These are phyloP conservation scores for Tuber indicum DNA, from an alignment of 495 filamentous ascomycete genomes.

Conservation along the genomic window DNA sequence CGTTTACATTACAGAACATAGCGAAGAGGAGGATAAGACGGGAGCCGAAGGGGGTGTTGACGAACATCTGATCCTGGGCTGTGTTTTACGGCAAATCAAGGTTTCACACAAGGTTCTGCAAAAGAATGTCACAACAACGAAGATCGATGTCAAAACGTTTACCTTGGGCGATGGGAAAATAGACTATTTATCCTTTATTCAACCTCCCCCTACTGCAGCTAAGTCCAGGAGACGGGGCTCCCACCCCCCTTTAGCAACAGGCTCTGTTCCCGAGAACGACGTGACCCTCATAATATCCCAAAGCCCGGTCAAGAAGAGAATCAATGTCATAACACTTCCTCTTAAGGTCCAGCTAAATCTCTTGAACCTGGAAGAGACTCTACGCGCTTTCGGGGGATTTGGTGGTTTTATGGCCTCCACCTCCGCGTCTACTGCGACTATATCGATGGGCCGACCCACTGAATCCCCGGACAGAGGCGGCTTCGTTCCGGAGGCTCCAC, in stretches of 20 bases:
- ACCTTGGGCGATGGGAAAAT: conserved; percentile 66
- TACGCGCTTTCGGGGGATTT: conserved; percentile 83
- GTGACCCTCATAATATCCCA: conserved; percentile 57
- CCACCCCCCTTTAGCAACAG: conserved; percentile 50
- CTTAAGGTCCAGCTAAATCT: conserved; percentile 71
- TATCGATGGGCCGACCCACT: conserved; percentile 45
- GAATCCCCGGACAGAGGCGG: conserved; percentile 54
- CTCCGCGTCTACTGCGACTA: conserved; percentile 63
- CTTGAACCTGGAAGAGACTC: conserved; percentile 72
- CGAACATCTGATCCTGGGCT: conserved; percentile 46
- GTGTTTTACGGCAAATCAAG: conserved; percentile 46
- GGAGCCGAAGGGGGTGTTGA: conserved; percentile 46
- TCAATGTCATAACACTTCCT: conserved; percentile 76
- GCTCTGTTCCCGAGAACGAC: conserved; percentile 50
- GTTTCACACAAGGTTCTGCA: conserved; percentile 42
- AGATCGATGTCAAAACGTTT: conserved; percentile 58
- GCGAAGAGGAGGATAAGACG: conserved; percentile 15
- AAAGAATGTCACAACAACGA: conserved; percentile 43
- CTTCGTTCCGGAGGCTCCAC: conserved; percentile 42
- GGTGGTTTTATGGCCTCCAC: conserved; percentile 86
- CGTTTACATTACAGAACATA: conserved; percentile 39
- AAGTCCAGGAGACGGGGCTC: conserved; percentile 59
- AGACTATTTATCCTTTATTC: conserved; percentile 67
- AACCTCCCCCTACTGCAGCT: conserved; percentile 19
- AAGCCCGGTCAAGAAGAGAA: conserved; percentile 49